Percentiles rank a stretch among this genome's conserved stretches.
Conservation (phyloP, 306 rosid genomes). For the Quercus glauca region DNA sequence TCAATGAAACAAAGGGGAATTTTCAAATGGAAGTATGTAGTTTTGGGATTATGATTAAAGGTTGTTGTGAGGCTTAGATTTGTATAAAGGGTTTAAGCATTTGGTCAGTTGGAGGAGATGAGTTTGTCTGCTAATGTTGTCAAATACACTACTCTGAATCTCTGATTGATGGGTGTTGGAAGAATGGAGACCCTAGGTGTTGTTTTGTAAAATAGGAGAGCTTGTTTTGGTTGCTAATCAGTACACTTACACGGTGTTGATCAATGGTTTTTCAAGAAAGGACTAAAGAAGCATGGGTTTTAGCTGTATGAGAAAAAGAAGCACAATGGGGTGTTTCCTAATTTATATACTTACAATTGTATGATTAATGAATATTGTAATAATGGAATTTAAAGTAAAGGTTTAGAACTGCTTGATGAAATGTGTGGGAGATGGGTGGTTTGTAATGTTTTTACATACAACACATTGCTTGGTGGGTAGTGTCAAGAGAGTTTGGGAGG, state of each 20-base stretch:
- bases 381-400: constrained; percentile 41
- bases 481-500: constrained; percentile 46
- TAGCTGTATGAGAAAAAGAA: constrained; percentile 61
- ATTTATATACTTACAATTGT: constrained; percentile 50
- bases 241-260: constrained; percentile 58
- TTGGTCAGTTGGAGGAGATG: constrained; percentile 41
- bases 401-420: constrained; percentile 59
- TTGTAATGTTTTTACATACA: constrained; percentile 52
- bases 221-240: constrained; percentile 59
- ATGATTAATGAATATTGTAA: constrained; percentile 51
- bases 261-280: constrained; percentile 77
- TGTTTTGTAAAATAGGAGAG: constrained; percentile 59
- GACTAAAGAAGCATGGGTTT: constrained; percentile 63
- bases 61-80: too few species aligned
- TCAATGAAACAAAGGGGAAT: constrained; percentile 34
- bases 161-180: constrained; percentile 65
- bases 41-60: too few species aligned
- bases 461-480: constrained; percentile 55
- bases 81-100: too few species aligned
- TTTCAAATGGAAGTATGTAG: constrained; percentile 41
- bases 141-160: constrained; percentile 55
- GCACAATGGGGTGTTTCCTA: constrained; percentile 46
- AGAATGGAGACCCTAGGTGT: constrained; percentile 54
- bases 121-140: constrained; percentile 62
- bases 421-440: constrained; percentile 62